Base-by-base conservation (phyloP, 2,329 filamentous ascomycete species). In the Fonsecaea monophora region DNA sequence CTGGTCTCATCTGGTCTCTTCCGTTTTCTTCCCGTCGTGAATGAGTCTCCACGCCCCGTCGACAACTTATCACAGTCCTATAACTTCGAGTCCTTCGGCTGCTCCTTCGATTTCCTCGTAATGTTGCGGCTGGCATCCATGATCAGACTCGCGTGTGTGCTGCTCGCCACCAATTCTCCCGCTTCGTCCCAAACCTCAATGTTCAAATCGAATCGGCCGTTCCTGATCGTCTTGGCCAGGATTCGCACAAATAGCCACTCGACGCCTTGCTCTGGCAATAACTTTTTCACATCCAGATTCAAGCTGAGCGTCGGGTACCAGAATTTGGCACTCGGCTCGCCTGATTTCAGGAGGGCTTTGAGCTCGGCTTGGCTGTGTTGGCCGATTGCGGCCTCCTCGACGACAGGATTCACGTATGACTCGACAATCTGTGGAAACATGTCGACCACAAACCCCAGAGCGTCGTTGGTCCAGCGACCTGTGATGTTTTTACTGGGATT, bases 261-360 rank as follows among this genome's bases (percentile, higher is more conserved):
- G 1, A 87, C 86, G 0, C 92, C 91, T 50, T 86, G 85, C 15
- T 66, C 58, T 0, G 91, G 90, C 53, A 96, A 76, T 6, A 83
- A 77, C 75, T 90, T 91, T 81, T 94, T 95, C 45, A 93, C 81
- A 69, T 96, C 92, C 25, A 96, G 73, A 75, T 91, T 92, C 75
- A 95, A 78, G 18, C 89, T 80, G 1, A 96, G 77, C 0, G 92
- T 96, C 0, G 91, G 91, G 75, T 92, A 92, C 91, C 90, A 93
- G 72, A 87, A 87, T 76, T 79, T 75, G 70, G 68, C 70, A 37
- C 62, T 60, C 0, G 64, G 60, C 40, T 66, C 68, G 0, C 71
- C 71, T 53, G 73, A 72, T 55, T 77, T 71, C 7, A 75, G 62
- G 13, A 74, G 70, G 37, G 75, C 65, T 60, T 76, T 64, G 68